A percentile compares a stretch with the other conserved stretches of the same genome.
Evolutionary conservation across 1,139 yeast genomes (phyloP).

Genomic region (Spathaspora sp.): DNA sequence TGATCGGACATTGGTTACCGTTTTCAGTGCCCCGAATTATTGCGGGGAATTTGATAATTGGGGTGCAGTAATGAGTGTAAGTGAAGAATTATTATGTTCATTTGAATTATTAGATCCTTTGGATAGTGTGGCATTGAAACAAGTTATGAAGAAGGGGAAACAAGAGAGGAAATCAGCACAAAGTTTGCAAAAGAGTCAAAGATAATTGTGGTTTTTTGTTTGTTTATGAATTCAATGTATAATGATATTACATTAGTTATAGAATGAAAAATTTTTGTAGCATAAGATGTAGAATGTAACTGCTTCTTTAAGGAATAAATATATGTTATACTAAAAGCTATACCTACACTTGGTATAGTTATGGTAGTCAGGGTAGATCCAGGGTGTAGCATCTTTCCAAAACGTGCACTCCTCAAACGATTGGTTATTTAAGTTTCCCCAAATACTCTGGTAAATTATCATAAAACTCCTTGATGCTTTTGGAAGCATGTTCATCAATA

Average conservation of each 20-base stretch:
- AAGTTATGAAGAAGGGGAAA: conserved; percentile 85
- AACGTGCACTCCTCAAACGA: no score
- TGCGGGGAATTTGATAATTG: conserved; percentile 98
- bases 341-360: no score
- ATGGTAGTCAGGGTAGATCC: no score
- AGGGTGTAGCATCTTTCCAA: no score
- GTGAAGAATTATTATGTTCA: conserved; percentile 86
- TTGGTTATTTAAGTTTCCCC: no score
- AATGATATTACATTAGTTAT: conserved; percentile 8
- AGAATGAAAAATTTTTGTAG: not conserved
- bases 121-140: conserved; percentile 89
- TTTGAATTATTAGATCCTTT: conserved; percentile 92
- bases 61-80: conserved; percentile 99
- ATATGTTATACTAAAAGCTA: no score
- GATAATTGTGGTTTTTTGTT: not conserved
- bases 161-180: conserved; percentile 70
- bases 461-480: no score
- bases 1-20: conserved; percentile 90
- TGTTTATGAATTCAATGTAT: not conserved
- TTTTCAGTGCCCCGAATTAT: conserved; percentile 94
- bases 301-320: no score
- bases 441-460: no score
- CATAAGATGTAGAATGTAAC: not conserved
- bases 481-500: no score
- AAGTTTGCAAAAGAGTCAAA: conserved; percentile 9